phyloP scores from a whole-genome alignment of 306 rosid genomes.

The Cicer judaicum region DNA sequence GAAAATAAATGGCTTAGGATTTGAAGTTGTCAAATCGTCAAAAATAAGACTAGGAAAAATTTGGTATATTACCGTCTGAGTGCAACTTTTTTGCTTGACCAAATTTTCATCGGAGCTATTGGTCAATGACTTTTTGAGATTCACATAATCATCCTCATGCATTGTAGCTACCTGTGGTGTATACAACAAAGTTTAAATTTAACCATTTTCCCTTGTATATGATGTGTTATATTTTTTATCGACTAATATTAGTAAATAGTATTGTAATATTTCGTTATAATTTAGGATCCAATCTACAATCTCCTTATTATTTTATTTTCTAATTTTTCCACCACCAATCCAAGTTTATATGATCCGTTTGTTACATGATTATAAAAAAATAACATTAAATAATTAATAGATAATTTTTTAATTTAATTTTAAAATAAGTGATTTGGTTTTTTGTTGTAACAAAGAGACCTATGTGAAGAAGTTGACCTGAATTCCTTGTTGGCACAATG shows the following conservation, averaged over 20 bases:
- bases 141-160: slow-evolving; percentile 52
- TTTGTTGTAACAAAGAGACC: no score
- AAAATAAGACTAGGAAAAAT: neutral
- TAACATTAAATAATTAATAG: no score
- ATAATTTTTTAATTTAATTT: no score
- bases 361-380: no score
- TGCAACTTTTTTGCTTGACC: slow-evolving; percentile 45
- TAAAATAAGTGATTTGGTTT: no score
- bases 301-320: no score
- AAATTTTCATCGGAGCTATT: slow-evolving; percentile 42
- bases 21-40: slow-evolving; percentile 1
- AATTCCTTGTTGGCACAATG: slow-evolving; percentile 59
- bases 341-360: no score
- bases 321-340: no score
- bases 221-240: no score
- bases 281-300: no score
- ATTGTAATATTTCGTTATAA: no score
- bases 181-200: neutral
- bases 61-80: slow-evolving; percentile 52
- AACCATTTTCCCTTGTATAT: neutral
- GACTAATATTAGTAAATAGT: no score
- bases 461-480: slow-evolving; percentile 48
- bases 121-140: slow-evolving; percentile 55
- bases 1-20: neutral
- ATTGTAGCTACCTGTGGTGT: slow-evolving; percentile 54